Evolutionary conservation across 2,329 filamentous ascomycete genomes (phyloP), one percentile per base, ranked within the genome.

Genomic region (Botryosphaeria dothidea): DNA sequence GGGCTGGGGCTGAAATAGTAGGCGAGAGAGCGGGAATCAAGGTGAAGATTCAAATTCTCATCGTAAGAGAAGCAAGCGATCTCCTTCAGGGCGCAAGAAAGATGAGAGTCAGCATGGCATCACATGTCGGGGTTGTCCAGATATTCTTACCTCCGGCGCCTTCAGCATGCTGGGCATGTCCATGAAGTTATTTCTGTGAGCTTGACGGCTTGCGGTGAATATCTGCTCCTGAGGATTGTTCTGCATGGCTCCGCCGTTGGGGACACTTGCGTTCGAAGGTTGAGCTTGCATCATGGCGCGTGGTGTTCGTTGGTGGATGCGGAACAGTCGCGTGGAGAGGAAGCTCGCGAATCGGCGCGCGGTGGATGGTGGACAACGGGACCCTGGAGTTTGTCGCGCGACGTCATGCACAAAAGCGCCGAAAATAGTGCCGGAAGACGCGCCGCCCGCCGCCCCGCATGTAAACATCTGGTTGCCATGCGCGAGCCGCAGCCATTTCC

Each of bases 61-160:
- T 98, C 92, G 78, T 95, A 98, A 8, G 94, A 98, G 79, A 98
- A 99, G 78, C 85, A 92, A 3, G 94, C 86, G 69, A 99, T 91
- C 81, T 99, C 95, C 56, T 60, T 21, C 23, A 31, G 49, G 2
- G 29, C 17, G 17, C n/a, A n/a, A n/a, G n/a, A n/a, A n/a, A n/a
- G n/a, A n/a, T n/a, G n/a, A n/a, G n/a, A n/a, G n/a, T n/a, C n/a
- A n/a, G n/a, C n/a, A n/a, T n/a, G n/a, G n/a, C n/a, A n/a, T n/a
- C n/a, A n/a, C n/a, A n/a, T n/a, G n/a, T n/a, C n/a, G n/a, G n/a
- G n/a, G n/a, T n/a, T n/a, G n/a, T 34, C 11, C 9, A 19, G 49
- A 34, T 19, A 51, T 34, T 29, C 19, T 17, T 21, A 52, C 49
- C 49, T 52, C 7, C 0, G 49, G 49, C 19, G 6, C 38, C 38